A percentile compares a stretch with the other conserved stretches of the same genome.
Conservation (phyloP, 805 yeast species). For the Komagataella populi region DNA sequence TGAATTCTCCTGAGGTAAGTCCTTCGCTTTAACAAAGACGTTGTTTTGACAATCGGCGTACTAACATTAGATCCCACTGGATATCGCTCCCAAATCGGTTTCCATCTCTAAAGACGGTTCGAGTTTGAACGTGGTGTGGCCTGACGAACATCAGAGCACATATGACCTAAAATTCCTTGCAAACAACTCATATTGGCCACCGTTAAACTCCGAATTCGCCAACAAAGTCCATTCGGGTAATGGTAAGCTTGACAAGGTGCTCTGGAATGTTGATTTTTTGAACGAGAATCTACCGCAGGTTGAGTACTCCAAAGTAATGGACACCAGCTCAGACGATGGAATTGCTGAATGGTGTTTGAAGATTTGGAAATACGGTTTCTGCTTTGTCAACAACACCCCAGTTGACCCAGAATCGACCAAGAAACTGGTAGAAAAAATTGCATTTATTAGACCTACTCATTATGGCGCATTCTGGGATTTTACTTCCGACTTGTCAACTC, state of each 20-base stretch:
- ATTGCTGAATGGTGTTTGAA: conserved; percentile 42
- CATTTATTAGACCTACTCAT: conserved; percentile 54
- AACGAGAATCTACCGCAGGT: conserved; percentile 29
- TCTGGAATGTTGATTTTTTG: conserved; percentile 33
- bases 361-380: conserved; percentile 45
- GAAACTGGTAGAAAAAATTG: conserved; percentile 37
- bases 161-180: conserved; percentile 28
- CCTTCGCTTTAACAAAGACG: conserved; percentile 10
- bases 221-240: conserved; percentile 16
- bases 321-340: conserved; percentile 19
- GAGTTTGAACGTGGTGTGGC: not conserved
- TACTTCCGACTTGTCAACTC: conserved; percentile 51
- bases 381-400: conserved; percentile 47
- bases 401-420: conserved; percentile 46
- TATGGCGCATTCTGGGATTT: conserved; percentile 79
- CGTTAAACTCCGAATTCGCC: conserved; percentile 18
- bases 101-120: not conserved
- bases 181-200: conserved; percentile 39
- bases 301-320: conserved; percentile 33
- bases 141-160: conserved; percentile 22
- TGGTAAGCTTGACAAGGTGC: conserved; percentile 16
- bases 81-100: conserved; percentile 2
- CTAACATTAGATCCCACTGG: conserved; percentile 8
- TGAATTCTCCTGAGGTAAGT: conserved; percentile 34
- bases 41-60: conserved; percentile 6